Base-by-base conservation (phyloP, 257 asterid species). In the Coffea eugenioides region DNA sequence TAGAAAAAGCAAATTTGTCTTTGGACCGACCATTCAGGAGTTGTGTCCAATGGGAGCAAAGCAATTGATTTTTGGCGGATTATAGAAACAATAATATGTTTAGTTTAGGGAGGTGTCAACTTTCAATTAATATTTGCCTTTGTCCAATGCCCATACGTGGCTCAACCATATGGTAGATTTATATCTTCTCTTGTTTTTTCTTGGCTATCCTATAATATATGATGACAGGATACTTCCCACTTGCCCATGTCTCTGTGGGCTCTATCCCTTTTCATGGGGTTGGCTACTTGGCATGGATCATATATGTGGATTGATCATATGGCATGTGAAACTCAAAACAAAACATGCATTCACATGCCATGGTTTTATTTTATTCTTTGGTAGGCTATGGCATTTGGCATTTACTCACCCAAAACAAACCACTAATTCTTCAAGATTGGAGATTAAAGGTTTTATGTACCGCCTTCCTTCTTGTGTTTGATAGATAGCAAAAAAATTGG, bases 121-220 rank as follows among this genome's bases (percentile, higher is more conserved):
- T 39, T 39, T 39, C 43, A 31, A 31, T 31, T 31, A 31, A 31
- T 31, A 31, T 31, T 31, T 31, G 34, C 13, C 20, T 16, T 69
- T 41, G 48, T 51, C 54, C 3, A 51, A 75, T 31, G 34, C 77
- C 41, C 21, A 65, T 46, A 86, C 91, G 94, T 90, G 94, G 94
- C 90, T 18, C 83, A 82, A 81, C 78, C 68, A 23, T 34, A 27
- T 65, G 83, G 68, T 39, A 46, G 91, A 84, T 85, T 70, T 88
- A 83, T 65, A 90, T 90, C 87, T 75, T 46, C 79, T 18, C n/a
- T 23, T 67, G 16, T 15, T 31, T 14, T 39, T 14, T 39, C 36
- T 81, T 36, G 2, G 31, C 23, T 20, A 57, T 57, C 0, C 7
- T 2, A 57, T 9, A 54, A 2, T 39, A 36, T 15, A 16, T 2